Evolutionary conservation across 1,139 yeast genomes (phyloP), one percentile per base, ranked within the genome.

Genomic region (Kodamaea ohmeri): DNA sequence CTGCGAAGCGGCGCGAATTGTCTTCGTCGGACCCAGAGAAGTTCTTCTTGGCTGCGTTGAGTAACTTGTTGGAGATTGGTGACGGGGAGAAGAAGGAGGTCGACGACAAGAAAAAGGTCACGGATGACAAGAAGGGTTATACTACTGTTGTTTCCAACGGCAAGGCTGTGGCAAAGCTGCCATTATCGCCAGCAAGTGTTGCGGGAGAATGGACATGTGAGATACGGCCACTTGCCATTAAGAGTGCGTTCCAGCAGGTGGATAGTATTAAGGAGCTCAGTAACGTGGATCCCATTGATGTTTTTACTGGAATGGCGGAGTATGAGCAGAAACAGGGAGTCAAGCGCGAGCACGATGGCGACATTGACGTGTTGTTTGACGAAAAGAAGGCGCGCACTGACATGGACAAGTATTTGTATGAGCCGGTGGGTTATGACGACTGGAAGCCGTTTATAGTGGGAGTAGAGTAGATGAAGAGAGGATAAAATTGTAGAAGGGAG

Each of bases 31-130:
- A 77, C 47, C 77, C 81, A 0, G 70, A 71, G 37, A 61, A 62
- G 42, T 77, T 74, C 53, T 73, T 77, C 51, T 61, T 71, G 38
- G 73, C 78, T 0, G 67, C 80, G 1, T 59, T 77, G 43, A 68
- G 77, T 8, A 77, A 77, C 50, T 58, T 75, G 28, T 58, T 77
- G 42, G 76, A 71, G 34, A 50, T 77, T 33, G 72, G 68, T 17
- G 75, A 68, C 11, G 21, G 14, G 6, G 18, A 60, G n/a, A 46
- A 42, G 4, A 51, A 39, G 24, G 39, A 40, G 37, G 46, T 46
- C n/a, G 17, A 57, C 63, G 16, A 60, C 13, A 46, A 42, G 4
- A 51, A 40, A 20, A 41, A 40, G 37, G 46, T 46, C n/a, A 38
- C 42, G 2, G 38, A 35, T n/a, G 25, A 32, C 42, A 7, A 25